A percentile compares a stretch with the other conserved stretches of the same genome.
Conservation (phyloP, 140 eudicot genomes). For the Cichorium intybus region DNA sequence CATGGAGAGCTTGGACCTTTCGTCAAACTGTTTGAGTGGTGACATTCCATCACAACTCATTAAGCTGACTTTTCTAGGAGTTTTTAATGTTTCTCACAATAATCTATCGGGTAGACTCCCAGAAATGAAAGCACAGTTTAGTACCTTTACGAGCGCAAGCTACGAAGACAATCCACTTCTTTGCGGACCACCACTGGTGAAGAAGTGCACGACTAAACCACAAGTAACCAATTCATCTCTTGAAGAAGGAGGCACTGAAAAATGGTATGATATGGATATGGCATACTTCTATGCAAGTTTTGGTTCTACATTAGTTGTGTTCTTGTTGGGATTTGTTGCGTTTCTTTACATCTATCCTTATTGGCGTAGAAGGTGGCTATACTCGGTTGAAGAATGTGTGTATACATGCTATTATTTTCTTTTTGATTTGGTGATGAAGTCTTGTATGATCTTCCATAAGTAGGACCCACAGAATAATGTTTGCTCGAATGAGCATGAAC, state of each 20-base stretch:
- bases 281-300: slow-evolving; percentile 16
- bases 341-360: slow-evolving; percentile 24
- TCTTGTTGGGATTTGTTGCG: no score
- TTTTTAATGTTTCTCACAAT: slow-evolving; percentile 33
- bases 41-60: slow-evolving; percentile 20
- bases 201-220: slow-evolving; percentile 1
- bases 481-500: no score
- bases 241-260: slow-evolving; percentile 14
- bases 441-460: no score
- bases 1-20: slow-evolving; percentile 23
- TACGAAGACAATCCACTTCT: slow-evolving; percentile 38
- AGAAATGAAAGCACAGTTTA: no score
- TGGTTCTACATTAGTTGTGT: slow-evolving; percentile 12
- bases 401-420: no score
- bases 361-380: slow-evolving; percentile 33
- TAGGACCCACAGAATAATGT: no score
- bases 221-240: not conserved
- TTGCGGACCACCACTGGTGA: slow-evolving; percentile 34
- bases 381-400: no score
- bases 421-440: no score
- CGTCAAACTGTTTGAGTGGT: slow-evolving; percentile 27
- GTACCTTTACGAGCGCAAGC: slow-evolving; percentile 19
- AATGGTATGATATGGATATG: slow-evolving; percentile 18
- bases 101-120: slow-evolving; percentile 31
- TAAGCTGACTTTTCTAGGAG: not conserved